Conservation (phyloP, 2,329 filamentous ascomycete species). For the Chalaropsis thielavioides region DNA sequence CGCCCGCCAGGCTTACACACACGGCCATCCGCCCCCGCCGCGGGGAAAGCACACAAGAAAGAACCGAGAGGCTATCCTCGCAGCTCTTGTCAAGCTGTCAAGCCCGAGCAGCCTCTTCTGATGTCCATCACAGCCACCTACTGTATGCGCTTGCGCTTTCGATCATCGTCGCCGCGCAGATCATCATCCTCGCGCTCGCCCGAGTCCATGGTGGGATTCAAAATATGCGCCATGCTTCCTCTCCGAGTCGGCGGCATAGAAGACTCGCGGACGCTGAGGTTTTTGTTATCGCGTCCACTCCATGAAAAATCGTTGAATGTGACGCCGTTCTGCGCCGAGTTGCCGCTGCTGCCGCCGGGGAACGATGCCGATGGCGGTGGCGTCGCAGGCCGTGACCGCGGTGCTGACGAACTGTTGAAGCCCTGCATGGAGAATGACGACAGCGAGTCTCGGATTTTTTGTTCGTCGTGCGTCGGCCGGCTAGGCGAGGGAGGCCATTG, state of each 20-base stretch:
- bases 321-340: conserved; percentile 25
- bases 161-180: conserved; percentile 42
- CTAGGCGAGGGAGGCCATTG: conserved; percentile 43
- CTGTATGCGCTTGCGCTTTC: conserved; percentile 47
- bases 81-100: too few species aligned
- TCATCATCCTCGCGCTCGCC: conserved; percentile 41
- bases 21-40: too few species aligned
- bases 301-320: conserved; percentile 42
- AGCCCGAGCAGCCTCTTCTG: neutral
- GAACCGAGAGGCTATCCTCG: too few species aligned
- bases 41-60: too few species aligned
- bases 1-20: neutral
- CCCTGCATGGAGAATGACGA: conserved; percentile 39
- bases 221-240: conserved; percentile 48
- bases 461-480: conserved; percentile 36
- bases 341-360: conserved; percentile 28
- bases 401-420: conserved; percentile 27
- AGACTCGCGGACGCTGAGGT: conserved; percentile 37
- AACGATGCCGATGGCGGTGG: conserved; percentile 34
- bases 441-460: conserved; percentile 42
- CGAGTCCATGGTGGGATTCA: conserved; percentile 44
- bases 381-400: conserved; percentile 39
- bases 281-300: conserved; percentile 36
- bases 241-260: conserved; percentile 42
- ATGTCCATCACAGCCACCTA: conserved; percentile 21